A percentile compares a stretch with the other conserved stretches of the same genome.
phyloP scores from a whole-genome alignment of 2,329 filamentous ascomycete species.

The Sordariomycetes sp. region DNA sequence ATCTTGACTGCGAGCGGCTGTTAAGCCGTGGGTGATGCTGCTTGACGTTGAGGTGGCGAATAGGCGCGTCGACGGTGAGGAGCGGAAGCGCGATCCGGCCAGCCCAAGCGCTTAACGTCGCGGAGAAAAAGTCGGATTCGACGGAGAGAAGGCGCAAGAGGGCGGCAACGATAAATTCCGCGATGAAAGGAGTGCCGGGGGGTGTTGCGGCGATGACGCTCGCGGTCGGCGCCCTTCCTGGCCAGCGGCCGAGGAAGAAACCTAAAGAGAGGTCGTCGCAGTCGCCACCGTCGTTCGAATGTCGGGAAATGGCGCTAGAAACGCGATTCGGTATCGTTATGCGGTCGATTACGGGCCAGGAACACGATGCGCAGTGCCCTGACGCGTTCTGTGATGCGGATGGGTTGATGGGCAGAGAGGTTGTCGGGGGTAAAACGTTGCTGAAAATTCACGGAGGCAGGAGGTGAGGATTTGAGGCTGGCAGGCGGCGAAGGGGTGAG shows the following conservation, averaged over 20 bases:
- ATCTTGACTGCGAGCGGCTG: constrained; percentile 44
- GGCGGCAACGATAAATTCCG: constrained; percentile 3
- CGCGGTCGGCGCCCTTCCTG: constrained; percentile 30
- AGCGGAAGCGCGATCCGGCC: neutral
- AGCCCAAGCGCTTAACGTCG: neutral
- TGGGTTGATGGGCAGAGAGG: constrained; percentile 8
- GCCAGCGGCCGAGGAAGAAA: constrained; percentile 35
- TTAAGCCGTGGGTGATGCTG: neutral
- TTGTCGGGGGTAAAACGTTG: constrained; percentile 8
- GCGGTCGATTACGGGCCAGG: constrained; percentile 9
- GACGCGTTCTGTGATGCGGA: constrained; percentile 42
- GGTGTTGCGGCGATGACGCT: constrained; percentile 27
- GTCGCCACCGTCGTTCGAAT: constrained; percentile 30
- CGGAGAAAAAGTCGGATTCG: neutral
- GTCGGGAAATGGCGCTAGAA: constrained; percentile 19
- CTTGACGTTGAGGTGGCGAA: neutral
- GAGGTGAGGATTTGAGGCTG: constrained; percentile 8
- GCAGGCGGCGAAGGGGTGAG: constrained; percentile 1
- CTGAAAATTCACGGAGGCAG: constrained; percentile 9
- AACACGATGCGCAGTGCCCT: constrained; percentile 30
- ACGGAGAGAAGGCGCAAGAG: neutral
- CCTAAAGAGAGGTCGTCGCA: constrained; percentile 29
- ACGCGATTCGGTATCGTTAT: constrained; percentile 15
- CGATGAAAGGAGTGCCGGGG: constrained; percentile 21
- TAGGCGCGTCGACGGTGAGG: neutral